Base-by-base conservation (phyloP, 805 yeast species). In the Candida gorgasii region DNA sequence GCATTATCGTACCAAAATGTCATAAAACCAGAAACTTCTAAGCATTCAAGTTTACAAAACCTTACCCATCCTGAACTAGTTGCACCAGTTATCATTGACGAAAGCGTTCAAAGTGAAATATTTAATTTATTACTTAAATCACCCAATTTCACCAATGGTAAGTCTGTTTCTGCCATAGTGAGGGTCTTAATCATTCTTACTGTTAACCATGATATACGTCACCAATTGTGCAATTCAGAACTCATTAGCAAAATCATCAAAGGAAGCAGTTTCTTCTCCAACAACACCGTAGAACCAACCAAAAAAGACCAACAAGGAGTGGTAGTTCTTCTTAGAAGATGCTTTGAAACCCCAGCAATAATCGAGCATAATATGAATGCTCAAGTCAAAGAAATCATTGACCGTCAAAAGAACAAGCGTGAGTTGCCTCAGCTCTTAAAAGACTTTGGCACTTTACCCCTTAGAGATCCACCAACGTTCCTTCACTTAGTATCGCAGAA, bases 271-370 rank as follows among this genome's bases (percentile, higher is more conserved):
- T 39, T 47, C 2, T 63, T 67, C 45, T 54, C 66, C 4, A 61
- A 42, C 12, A 40, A 32, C 15, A 44, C 35, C 9, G 26, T 36
- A 8, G 46, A 47, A 8, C 42, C 45, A 18, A 41, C 42, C n/a
- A 50, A 50, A 17, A 18, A 32, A 9, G 48, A 45, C 20, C 57
- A 53, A 40, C 45, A 44, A 19, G 41, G 31, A 7, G 26, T 60
- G 15, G 68, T 80, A 0, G 65, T 79, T 9, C 63, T 89, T 24
- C 58, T 83, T 1, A 75, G 96, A 56, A 70, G 85, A 33, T 82
- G 89, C 44, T 79, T 83, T 57, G 97, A 89, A 59, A 75, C 79
- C 2, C 58, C 65, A 0, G 73, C 69, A 0, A 63, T 77, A 9
- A 63, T 88, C 4, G 65, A 69, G 20, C 64, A 65, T 8, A 62